Evolutionary conservation across 345 rosid species (phyloP).

Genomic region (Rhodomyrtus tomentosa): DNA sequence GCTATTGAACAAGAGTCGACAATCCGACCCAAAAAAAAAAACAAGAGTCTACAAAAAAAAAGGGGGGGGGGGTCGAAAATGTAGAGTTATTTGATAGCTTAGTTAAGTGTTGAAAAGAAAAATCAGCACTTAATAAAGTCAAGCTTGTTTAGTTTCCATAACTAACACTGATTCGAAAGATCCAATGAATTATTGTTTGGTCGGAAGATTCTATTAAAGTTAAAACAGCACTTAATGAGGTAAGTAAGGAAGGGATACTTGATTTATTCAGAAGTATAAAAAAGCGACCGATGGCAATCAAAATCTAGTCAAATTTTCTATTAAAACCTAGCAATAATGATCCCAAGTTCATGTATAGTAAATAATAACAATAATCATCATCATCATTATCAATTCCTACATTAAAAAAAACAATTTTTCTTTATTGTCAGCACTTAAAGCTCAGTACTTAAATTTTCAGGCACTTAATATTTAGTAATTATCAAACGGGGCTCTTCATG

Average conservation of each 20-base stretch:
- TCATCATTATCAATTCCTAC: no score
- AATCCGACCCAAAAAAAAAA: background rate
- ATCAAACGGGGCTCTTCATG: fast-evolving
- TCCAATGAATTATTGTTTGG: no score
- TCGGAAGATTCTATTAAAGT: background rate
- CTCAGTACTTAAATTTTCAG: background rate
- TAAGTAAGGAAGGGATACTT: background rate
- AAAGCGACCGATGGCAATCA: background rate
- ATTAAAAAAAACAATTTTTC: no score
- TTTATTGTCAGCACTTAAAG: background rate
- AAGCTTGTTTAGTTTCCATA: background rate
- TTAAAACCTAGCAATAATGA: background rate
- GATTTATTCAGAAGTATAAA: background rate
- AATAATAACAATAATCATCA: background rate
- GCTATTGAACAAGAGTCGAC: background rate
- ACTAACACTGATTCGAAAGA: background rate
- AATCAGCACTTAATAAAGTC: background rate
- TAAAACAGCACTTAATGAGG: background rate
- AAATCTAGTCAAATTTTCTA: background rate
- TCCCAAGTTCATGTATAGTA: background rate
- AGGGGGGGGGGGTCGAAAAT: background rate
- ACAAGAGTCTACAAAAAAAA: background rate
- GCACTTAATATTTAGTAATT: background rate
- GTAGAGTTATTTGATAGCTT: background rate
- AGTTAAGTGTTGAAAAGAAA: background rate